A percentile compares a stretch with the other conserved stretches of the same genome.
These are phyloP conservation scores for Solanum appendiculatum DNA, from an alignment of 257 asterid species.

Conservation along the genomic window DNA sequence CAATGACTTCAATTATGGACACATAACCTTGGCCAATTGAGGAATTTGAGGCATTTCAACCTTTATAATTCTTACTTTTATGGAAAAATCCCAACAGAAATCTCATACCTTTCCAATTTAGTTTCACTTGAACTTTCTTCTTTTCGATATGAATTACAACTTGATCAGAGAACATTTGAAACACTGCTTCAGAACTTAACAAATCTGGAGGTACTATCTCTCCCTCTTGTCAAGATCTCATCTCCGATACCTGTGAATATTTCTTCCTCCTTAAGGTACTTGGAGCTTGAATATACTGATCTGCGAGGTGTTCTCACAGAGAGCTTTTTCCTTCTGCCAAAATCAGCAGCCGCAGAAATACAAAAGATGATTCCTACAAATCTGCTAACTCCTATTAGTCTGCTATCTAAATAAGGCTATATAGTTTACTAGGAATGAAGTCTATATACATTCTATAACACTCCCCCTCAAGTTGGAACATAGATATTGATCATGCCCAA, in stretches of 20 bases:
- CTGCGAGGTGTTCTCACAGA: background rate
- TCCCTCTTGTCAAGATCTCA: accelerated
- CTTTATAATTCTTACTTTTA: background rate
- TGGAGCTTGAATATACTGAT: background rate
- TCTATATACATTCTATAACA: too few species aligned
- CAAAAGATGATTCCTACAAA: too few species aligned
- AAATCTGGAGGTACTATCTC: background rate
- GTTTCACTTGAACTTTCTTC: background rate
- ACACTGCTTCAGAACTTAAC: background rate
- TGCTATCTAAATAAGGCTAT: too few species aligned
- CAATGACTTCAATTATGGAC: accelerated
- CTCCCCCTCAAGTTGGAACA: too few species aligned
- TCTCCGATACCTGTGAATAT: background rate
- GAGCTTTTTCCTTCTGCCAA: background rate
- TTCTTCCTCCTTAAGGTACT: background rate
- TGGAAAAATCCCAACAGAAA: background rate
- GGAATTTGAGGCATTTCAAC: background rate
- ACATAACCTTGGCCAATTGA: background rate
- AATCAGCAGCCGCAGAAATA: too few species aligned
- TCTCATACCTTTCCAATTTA: background rate
- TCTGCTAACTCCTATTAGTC: too few species aligned
- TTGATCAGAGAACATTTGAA: background rate
- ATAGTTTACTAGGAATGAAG: too few species aligned
- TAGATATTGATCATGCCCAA: too few species aligned
- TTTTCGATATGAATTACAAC: accelerated